These are phyloP conservation scores for Piedraia hortae DNA, from an alignment of 2,329 filamentous ascomycete species.

Conservation along the genomic window DNA sequence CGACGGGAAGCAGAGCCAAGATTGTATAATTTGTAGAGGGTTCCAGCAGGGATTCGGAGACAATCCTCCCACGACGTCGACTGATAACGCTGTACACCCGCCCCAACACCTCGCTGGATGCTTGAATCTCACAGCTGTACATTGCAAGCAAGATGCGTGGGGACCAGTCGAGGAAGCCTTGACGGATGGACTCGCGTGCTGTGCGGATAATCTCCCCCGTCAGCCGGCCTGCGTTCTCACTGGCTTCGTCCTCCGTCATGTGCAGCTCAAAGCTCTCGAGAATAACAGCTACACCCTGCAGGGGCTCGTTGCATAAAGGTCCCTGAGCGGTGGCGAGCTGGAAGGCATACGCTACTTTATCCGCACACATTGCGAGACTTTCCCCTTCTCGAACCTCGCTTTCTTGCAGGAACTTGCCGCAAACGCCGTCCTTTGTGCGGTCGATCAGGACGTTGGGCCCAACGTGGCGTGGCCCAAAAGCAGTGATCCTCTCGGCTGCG, in stretches of 20 bases:
- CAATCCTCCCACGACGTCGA: constrained; percentile 63
- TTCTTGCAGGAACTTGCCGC: constrained; percentile 27
- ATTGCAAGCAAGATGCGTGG: constrained; percentile 86
- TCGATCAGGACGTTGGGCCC: constrained; percentile 83
- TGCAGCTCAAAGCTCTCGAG: constrained; percentile 49
- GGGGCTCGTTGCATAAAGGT: constrained; percentile 71
- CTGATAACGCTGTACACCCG: constrained; percentile 96
- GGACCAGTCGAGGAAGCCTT: constrained; percentile 84
- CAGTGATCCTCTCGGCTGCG: constrained; percentile 53
- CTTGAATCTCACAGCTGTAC: constrained; percentile 95
- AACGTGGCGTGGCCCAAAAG: constrained; percentile 62
- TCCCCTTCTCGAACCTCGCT: no score
- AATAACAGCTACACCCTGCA: constrained; percentile 78
- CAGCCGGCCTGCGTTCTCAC: constrained; percentile 46
- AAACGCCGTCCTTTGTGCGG: constrained; percentile 41
- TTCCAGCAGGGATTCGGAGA: constrained; percentile 77
- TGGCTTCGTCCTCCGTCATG: constrained; percentile 23
- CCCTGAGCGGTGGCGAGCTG: constrained; percentile 75
- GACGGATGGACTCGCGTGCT: constrained; percentile 54
- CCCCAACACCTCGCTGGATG: constrained; percentile 76
- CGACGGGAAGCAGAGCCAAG: constrained; percentile 61
- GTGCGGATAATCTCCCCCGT: constrained; percentile 86
- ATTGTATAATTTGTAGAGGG: constrained; percentile 95
- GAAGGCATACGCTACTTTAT: constrained; percentile 84
- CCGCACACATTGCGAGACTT: constrained; percentile 28